Percentiles rank a stretch among this genome's conserved stretches.
Evolutionary conservation across 768 basidiomycete genomes (phyloP).

Genomic region (Leccinum rimulosum): DNA sequence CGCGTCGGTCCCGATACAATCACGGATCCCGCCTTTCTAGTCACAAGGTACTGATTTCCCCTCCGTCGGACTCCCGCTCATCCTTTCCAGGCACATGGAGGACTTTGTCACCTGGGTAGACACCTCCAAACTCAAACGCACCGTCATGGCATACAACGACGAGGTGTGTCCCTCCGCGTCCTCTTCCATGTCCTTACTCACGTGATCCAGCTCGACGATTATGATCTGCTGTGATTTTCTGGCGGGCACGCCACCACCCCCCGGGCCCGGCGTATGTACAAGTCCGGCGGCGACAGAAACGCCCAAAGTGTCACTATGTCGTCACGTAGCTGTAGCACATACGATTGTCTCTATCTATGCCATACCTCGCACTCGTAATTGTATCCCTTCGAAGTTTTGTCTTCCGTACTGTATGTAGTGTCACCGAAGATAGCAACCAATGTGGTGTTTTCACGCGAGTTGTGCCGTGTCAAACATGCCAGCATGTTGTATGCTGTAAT

Average conservation of each 20-base stretch:
- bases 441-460: conserved; percentile 22
- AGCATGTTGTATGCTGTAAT: conserved; percentile 4
- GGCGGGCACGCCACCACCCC: background rate
- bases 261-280: background rate
- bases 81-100: conserved; percentile 77
- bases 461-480: conserved; percentile 17
- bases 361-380: background rate
- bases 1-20: conserved; percentile 95
- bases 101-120: conserved; percentile 99
- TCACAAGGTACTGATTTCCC: conserved; percentile 61
- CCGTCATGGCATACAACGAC: conserved; percentile 95
- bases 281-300: background rate
- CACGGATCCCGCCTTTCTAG: conserved; percentile 94
- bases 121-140: conserved; percentile 93
- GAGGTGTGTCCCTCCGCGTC: conserved; percentile 52
- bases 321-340: background rate
- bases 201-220: conserved; percentile 79
- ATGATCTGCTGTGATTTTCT: conserved; percentile 67
- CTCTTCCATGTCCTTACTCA: conserved; percentile 13
- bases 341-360: background rate
- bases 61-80: conserved; percentile 4
- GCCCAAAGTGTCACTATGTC: background rate
- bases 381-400: background rate
- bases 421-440: conserved; percentile 3
- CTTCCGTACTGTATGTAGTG: conserved; percentile 3